phyloP scores from a whole-genome alignment of 352 stramenopile genomes.

The Globisporangium heterothallicum region DNA sequence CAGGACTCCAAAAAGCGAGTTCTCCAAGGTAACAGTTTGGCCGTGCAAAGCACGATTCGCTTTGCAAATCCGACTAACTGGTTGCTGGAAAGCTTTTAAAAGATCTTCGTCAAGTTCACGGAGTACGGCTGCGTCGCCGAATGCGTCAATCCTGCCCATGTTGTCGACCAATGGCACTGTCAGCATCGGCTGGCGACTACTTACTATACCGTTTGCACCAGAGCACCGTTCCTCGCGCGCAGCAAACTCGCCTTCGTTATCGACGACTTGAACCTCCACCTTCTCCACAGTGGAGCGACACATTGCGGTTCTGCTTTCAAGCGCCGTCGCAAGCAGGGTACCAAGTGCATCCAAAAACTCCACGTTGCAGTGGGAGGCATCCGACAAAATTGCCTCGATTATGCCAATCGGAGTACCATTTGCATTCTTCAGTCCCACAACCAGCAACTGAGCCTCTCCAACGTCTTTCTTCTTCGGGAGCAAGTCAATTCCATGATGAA shows the following conservation, averaged over 20 bases:
- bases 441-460: constrained; percentile 9
- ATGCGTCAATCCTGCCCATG: constrained; percentile 7
- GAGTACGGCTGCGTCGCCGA: constrained; percentile 10
- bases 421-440: constrained; percentile 12
- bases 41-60: not conserved
- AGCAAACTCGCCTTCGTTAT: not conserved
- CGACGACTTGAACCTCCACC: constrained; percentile 9
- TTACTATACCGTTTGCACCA: not conserved
- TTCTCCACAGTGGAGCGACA: constrained; percentile 12
- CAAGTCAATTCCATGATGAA: constrained; percentile 14
- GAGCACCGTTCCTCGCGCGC: not conserved
- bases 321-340: constrained; percentile 10
- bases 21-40: not conserved
- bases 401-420: constrained; percentile 8
- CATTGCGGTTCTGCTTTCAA: constrained; percentile 10
- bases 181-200: not conserved
- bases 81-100: constrained; percentile 8
- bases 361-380: not conserved
- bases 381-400: constrained; percentile 13
- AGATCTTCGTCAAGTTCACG: constrained; percentile 9
- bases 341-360: constrained; percentile 21
- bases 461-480: not conserved
- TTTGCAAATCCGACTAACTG: constrained; percentile 7
- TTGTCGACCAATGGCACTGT: constrained; percentile 6
- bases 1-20: not conserved